Base-by-base conservation (phyloP, 2,329 filamentous ascomycete species). In the Phyllosticta citribraziliensis region DNA sequence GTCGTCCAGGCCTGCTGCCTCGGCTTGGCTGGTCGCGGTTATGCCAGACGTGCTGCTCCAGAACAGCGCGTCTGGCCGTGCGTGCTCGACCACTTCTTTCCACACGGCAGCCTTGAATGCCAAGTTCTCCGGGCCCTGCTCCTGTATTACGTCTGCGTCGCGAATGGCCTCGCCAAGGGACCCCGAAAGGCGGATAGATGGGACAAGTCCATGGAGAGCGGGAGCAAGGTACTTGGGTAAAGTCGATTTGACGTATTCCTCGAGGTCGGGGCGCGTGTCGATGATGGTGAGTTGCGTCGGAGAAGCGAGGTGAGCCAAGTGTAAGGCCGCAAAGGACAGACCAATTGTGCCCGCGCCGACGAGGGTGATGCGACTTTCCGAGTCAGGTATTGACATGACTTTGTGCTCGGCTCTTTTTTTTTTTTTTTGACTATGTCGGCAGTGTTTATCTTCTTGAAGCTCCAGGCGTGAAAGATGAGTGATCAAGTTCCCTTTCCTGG, bases 31-130 rank as follows among this genome's bases (percentile, higher is more conserved):
- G 0, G 79, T 82, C 0, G 82, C 80, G 0, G 80, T 76, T 27
- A 85, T 84, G 0, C 83, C 83, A 1, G 78, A 81, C 0, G 83
- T 85, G 60, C 78, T 81, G 47, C 78, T 82, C 82, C 82, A 85
- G 56, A 85, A 71, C 19, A 84, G 73, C 0, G 81, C 76, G 9
- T 72, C 64, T 4, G 67, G 62, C 0, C 73, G 72, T 0, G 80
- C 80, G 35, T 78, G 65, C 1, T 70, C 63, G 62, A 83, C 77
- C 6, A 86, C 75, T 24, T 80, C 67, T 0, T 74, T 68, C 82
- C 83, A 85, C 22, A 83, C 71, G 0, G 66, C 66, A 47, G 73
- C 72, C 64, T 85, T 85, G 68, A 83, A 82, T 0, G 71, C 61
- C 0, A 76, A 65, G 56, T 78, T 78, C 66, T 85, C 83, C 0